A percentile compares a stretch with the other conserved stretches of the same genome.
Evolutionary conservation across 2,329 filamentous ascomycete species (phyloP).

Genomic region (Tympanopsis confertula): DNA sequence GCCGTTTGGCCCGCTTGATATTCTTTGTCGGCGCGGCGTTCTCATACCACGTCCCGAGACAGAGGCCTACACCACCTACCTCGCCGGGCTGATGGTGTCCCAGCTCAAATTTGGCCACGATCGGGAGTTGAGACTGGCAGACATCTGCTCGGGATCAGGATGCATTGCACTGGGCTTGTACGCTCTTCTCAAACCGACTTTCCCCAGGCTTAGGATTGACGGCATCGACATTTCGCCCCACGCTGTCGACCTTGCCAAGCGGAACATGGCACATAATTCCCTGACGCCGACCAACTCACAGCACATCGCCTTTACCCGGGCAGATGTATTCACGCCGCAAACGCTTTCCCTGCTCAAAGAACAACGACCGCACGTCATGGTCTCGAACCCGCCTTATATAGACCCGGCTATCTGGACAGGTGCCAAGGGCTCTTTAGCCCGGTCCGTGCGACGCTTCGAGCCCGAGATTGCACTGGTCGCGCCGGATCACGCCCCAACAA

Average conservation of each 20-base stretch:
- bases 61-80: constrained; percentile 51
- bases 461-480: constrained; percentile 69
- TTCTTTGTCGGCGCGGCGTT: constrained; percentile 65
- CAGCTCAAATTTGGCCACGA: too few species aligned
- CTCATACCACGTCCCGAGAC: constrained; percentile 76
- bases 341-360: not conserved
- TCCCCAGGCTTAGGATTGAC: constrained; percentile 33
- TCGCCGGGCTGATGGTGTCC: constrained; percentile 31
- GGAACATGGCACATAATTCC: constrained; percentile 47
- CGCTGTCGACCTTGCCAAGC: constrained; percentile 53
- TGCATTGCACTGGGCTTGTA: constrained; percentile 76
- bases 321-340: constrained; percentile 14
- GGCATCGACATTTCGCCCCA: constrained; percentile 63
- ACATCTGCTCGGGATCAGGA: constrained; percentile 83
- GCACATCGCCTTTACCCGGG: constrained; percentile 15
- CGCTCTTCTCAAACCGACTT: constrained; percentile 35
- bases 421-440: constrained; percentile 50
- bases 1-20: constrained; percentile 74
- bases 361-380: constrained; percentile 36
- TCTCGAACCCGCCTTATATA: constrained; percentile 88
- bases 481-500: constrained; percentile 14
- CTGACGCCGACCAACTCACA: not conserved
- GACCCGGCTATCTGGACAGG: constrained; percentile 41
- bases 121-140: constrained; percentile 50
- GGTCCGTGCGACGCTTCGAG: constrained; percentile 73